These are phyloP conservation scores for Boechera stricta DNA, from an alignment of 345 rosid genomes.

Conservation along the genomic window DNA sequence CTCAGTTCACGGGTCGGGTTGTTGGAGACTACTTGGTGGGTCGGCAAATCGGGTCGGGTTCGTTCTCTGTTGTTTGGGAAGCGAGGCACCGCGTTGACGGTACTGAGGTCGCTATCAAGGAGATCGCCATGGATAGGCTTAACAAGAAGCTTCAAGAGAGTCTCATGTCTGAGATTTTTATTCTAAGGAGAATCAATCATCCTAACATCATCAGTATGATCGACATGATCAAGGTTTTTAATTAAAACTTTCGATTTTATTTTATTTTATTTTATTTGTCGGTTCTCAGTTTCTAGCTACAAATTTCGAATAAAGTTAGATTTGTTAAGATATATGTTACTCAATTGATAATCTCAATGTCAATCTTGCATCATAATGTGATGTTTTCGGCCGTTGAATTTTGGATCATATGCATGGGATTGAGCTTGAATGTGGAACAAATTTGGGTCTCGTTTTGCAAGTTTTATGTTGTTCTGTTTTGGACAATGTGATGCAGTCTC, in stretches of 20 bases:
- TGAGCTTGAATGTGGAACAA: background rate
- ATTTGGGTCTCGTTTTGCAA: background rate
- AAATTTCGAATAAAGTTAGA: background rate
- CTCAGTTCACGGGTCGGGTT: conserved; percentile 69
- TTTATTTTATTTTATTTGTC: background rate
- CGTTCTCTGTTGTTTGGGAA: conserved; percentile 96
- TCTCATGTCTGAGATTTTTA: conserved; percentile 89
- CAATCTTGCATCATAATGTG: too few relatives aligned
- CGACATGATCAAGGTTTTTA: conserved; percentile 83
- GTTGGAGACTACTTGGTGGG: conserved; percentile 92
- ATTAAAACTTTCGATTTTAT: background rate
- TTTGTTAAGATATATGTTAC: background rate
- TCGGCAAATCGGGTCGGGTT: conserved; percentile 91
- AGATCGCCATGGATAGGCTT: conserved; percentile 71
- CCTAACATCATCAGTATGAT: conserved; percentile 86
- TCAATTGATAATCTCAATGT: background rate
- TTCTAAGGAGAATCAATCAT: conserved; percentile 72
- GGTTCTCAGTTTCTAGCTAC: conserved; percentile 10
- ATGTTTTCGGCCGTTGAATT: background rate
- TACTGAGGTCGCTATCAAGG: conserved; percentile 94
- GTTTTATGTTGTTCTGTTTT: background rate
- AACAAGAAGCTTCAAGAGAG: conserved; percentile 87
- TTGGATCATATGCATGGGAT: background rate
- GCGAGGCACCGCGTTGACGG: conserved; percentile 91
- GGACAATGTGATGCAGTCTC: conserved; percentile 53